phyloP scores from a whole-genome alignment of 495 filamentous ascomycete genomes.

The Penicillium desertorum region DNA sequence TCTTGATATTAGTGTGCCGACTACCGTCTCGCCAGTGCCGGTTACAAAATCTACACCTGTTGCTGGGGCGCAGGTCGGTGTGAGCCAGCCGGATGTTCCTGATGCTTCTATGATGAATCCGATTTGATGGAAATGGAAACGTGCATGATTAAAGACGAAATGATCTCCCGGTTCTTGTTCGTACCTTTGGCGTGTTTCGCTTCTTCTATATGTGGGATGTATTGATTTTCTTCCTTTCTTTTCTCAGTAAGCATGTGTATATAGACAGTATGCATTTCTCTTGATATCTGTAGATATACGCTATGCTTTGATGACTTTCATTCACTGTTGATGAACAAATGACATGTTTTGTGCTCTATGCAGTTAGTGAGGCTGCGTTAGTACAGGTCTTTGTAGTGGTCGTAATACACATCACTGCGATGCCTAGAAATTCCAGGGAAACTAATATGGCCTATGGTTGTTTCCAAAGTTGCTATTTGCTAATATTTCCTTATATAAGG shows the following conservation, averaged over 20 bases:
- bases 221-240: not conserved
- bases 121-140: conserved; percentile 30
- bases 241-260: not conserved
- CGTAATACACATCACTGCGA: not conserved
- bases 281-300: conserved; percentile 1
- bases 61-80: no score
- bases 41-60: conserved; percentile 27
- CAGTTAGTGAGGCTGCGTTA: not conserved
- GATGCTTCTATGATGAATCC: conserved; percentile 45
- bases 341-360: not conserved
- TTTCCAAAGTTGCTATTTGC: not conserved
- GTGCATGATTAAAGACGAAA: conserved; percentile 15
- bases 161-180: conserved; percentile 4
- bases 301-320: not conserved
- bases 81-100: conserved; percentile 34
- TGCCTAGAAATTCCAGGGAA: not conserved
- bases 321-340: not conserved
- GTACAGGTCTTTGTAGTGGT: not conserved
- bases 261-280: conserved; percentile 1
- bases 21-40: conserved; percentile 26
- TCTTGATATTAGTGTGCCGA: conserved; percentile 27
- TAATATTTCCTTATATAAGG: not conserved
- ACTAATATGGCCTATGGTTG: not conserved
- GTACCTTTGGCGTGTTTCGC: not conserved
- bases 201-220: not conserved